phyloP scores from a whole-genome alignment of 257 asterid genomes.

The Striga asiatica region DNA sequence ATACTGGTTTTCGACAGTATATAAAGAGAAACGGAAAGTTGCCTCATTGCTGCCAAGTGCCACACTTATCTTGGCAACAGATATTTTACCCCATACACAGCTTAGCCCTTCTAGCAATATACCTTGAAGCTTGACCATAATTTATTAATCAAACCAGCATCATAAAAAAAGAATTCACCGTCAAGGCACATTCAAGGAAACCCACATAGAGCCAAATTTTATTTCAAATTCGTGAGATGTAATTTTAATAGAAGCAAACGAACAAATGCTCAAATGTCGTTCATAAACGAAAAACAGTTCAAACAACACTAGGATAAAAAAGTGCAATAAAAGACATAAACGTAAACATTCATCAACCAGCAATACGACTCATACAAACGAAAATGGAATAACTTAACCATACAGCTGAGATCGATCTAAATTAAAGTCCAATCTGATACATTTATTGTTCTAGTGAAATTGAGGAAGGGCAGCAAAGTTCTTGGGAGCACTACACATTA shows the following conservation, averaged over 20 bases:
- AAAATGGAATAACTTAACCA: conserved; percentile 18
- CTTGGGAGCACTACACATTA: conserved; percentile 50
- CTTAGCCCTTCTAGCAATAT: conserved; percentile 16
- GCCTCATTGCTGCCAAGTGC: not conserved
- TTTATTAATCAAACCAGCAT: conserved; percentile 19
- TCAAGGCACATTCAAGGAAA: not conserved
- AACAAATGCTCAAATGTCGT: not conserved
- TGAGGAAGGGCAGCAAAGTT: conserved; percentile 62
- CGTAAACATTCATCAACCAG: conserved; percentile 6
- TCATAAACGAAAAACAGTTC: conserved; percentile 9
- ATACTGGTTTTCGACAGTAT: not conserved
- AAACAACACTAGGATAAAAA: not conserved
- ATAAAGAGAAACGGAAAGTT: not conserved
- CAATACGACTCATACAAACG: conserved; percentile 6
- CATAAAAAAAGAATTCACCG: conserved; percentile 4
- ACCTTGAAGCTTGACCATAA: conserved; percentile 17
- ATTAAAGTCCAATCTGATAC: conserved; percentile 34
- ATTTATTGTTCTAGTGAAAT: conserved; percentile 30
- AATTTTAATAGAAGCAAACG: not conserved
- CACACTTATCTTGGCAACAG: conserved; percentile 2
- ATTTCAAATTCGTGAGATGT: not conserved
- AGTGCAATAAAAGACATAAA: conserved; percentile 18
- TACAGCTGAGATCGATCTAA: conserved; percentile 37
- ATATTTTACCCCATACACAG: conserved; percentile 11
- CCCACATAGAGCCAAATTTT: too few relatives aligned